A percentile compares a stretch with the other conserved stretches of the same genome.
Conservation (phyloP, 306 rosid species). For the Crataegus laevigata region DNA sequence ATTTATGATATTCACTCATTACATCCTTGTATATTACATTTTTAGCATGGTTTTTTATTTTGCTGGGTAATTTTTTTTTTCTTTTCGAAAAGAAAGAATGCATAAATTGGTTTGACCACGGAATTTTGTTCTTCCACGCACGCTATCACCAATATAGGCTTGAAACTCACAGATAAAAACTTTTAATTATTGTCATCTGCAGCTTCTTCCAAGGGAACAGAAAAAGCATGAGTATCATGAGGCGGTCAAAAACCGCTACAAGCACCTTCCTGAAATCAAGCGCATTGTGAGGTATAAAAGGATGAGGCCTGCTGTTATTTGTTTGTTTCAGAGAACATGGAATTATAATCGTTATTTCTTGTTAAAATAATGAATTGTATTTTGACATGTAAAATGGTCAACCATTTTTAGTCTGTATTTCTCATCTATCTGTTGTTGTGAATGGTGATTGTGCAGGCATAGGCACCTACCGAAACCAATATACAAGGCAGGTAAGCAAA, state of each 20-base stretch:
- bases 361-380: neutral
- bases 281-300: conserved; percentile 62
- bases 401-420: neutral
- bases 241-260: conserved; percentile 78
- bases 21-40: neutral
- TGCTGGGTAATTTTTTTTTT: neutral
- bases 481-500: conserved; percentile 49
- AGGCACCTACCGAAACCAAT: conserved; percentile 70
- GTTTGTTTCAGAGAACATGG: neutral
- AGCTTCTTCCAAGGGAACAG: conserved; percentile 89
- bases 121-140: neutral
- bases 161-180: neutral
- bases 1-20: neutral
- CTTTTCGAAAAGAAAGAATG: neutral
- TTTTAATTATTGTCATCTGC: conserved; percentile 5
- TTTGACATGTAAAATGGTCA: neutral
- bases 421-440: neutral
- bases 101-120: neutral
- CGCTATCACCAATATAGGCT: neutral
- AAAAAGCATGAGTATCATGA: conserved; percentile 74
- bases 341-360: neutral
- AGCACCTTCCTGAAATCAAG: conserved; percentile 75
- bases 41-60: neutral
- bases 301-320: neutral
- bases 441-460: conserved; percentile 44